Conservation (phyloP, 2,329 filamentous ascomycete genomes). For the Fusarium sp. region DNA sequence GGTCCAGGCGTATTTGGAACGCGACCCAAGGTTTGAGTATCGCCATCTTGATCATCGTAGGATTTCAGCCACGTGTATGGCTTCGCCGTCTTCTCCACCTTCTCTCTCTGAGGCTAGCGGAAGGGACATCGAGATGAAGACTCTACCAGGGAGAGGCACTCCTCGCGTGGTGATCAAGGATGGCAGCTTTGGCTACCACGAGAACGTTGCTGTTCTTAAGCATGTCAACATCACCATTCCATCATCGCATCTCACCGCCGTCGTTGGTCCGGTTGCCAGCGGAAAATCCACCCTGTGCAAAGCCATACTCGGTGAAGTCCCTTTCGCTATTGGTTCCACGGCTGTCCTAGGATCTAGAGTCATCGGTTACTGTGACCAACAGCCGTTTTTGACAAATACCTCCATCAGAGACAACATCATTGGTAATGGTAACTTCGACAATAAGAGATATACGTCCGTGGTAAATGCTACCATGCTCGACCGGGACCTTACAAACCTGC, state of each 20-base stretch:
- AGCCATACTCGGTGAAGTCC: constrained; percentile 44
- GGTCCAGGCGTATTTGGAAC: neutral
- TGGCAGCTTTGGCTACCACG: constrained; percentile 34
- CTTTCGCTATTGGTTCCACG: constrained; percentile 18
- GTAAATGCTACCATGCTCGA: constrained; percentile 45
- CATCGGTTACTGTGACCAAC: constrained; percentile 46
- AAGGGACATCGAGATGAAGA: neutral
- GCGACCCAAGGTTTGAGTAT: neutral
- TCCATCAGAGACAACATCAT: constrained; percentile 50
- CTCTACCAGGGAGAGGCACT: neutral
- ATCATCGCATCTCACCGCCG: constrained; percentile 39
- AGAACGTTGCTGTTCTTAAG: constrained; percentile 20
- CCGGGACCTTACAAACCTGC: constrained; percentile 43
- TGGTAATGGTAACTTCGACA: constrained; percentile 43
- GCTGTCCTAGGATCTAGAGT: constrained; percentile 6
- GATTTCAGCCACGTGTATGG: accelerated
- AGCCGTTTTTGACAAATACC: constrained; percentile 45
- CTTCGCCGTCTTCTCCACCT: neutral
- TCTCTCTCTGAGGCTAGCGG: accelerated
- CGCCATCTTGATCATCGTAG: accelerated
- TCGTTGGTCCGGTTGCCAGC: constrained; percentile 48
- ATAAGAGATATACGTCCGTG: constrained; percentile 43
- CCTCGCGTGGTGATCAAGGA: neutral
- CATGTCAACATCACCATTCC: constrained; percentile 20
- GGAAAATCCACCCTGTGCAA: constrained; percentile 50